Base-by-base conservation (phyloP, 495 filamentous ascomycete species). In the Penicillium robsamsonii region DNA sequence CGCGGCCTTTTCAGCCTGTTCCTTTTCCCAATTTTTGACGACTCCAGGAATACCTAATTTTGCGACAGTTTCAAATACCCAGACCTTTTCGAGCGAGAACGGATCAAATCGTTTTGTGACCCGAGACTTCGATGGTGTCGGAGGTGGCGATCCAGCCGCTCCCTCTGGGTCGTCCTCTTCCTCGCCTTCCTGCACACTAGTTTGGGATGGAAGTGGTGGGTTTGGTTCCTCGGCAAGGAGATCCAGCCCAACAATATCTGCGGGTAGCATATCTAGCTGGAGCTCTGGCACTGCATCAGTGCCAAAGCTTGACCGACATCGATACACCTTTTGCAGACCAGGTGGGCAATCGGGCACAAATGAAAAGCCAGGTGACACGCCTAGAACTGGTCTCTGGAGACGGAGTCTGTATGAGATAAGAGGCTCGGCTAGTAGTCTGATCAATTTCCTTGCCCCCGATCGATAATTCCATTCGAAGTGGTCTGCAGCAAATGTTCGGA, bases 391-490 rank as follows among this genome's bases (percentile, higher is more conserved):
- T 47, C 63, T 62, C 45, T 64, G 64, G 10, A 71, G 70, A n/a
- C 75, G 72, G 25, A 96, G 75, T 56, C 81, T 80, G 45, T 85
- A 81, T 1, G 86, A 79, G 42, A 97, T 70, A 7, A 96, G 71
- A 31, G 88, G 87, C 17, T 92, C 89, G 1, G 92, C 90, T 25
- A 98, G 71, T 37, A 87, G 86, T 27, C 85, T 81, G 43, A 96
- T 88, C 50, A 95, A 87, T 61, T 96, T 96, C 55, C 86, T 82
- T 4, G 93, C 92, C 0, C 93, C 95, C 40, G 77, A 79, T 30
- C 81, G 79, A 60, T 85, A 86, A 3, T 75, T 82, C 94, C 94
- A 98, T 50, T 93, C 89, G 54, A 98, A 97, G 0, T 87, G 83
- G 45, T 93, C 84, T 1, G 82, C 77, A 10, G 87, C 82, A 66